Base-by-base conservation (phyloP, 2,329 filamentous ascomycete species). In the Penicillium sp. region DNA sequence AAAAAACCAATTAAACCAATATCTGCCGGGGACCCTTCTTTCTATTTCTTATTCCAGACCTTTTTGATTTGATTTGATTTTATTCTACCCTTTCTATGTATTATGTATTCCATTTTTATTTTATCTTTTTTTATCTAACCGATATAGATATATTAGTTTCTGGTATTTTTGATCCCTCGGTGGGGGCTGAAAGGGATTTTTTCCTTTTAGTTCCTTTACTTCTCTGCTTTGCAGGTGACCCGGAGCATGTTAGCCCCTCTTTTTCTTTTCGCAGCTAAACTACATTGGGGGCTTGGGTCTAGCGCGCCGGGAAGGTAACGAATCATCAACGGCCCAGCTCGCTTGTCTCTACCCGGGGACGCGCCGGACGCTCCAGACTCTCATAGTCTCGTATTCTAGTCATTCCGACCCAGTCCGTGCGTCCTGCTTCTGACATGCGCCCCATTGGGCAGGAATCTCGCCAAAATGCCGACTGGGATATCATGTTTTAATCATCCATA, bases 321-420 rank as follows among this genome's bases (percentile, higher is more conserved):
- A 65, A 65, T 65, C 40, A 43, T 12, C 14, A 15, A 2, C 8
- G 15, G 7, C 25, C 22, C 18, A 40, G 59, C 61, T 65, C 62
- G 62, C 62, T 64, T 64, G 54, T 44, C 59, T 53, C 59, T 64
- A 51, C 59, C 62, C 46, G 25, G 41, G 37, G 20, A 41, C 25
- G 43, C 35, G 48, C 35, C 40, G 51, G 35, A 47, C 22, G 26
- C 43, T 54, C 46, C 51, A 49, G 50, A 53, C 50, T 44, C 48
- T 48, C 47, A 53, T 43, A 42, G 50, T 60, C 61, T 58, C 56
- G 60, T 64, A 62, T 64, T 60, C 53, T 61, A 27, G n/a, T 57
- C 57, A 62, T 63, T 63, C 57, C 61, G 51, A 48, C 22, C 57
- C 22, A 50, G 59, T 63, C 59, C 59, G 61, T 63, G 61, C 59